Conservation (phyloP, 176 grass and related monocot species). For the Aegilops tauschii region DNA sequence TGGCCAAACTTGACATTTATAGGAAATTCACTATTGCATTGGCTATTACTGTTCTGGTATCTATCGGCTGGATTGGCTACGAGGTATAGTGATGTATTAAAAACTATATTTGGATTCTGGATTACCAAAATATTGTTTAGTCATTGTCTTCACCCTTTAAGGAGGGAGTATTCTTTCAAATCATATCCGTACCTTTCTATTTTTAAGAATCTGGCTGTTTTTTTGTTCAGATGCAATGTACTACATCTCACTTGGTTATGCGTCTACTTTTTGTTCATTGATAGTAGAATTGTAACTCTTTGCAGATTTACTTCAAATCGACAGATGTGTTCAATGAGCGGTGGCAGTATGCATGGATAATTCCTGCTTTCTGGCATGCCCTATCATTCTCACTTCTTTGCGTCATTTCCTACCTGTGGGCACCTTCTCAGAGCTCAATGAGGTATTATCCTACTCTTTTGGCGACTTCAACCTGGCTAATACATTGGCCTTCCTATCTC, state of each 20-base stretch:
- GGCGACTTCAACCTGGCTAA: slow-evolving; percentile 13
- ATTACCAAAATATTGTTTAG: slow-evolving; percentile 12
- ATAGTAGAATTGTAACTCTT: slow-evolving; percentile 21
- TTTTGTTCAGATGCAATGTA: neutral
- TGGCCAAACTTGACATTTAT: slow-evolving; percentile 94
- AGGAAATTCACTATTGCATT: slow-evolving; percentile 95
- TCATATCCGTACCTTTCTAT: neutral
- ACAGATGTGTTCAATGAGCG: slow-evolving; percentile 92
- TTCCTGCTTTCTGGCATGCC: slow-evolving; percentile 98
- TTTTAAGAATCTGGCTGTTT: slow-evolving; percentile 16
- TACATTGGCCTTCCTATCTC: slow-evolving; percentile 16
- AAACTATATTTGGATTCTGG: neutral
- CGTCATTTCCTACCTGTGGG: slow-evolving; percentile 89
- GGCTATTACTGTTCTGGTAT: slow-evolving; percentile 73
- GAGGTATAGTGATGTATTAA: slow-evolving; percentile 61
- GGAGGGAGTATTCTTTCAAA: neutral
- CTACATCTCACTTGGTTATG: slow-evolving; percentile 9
- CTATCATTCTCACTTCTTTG: slow-evolving; percentile 95
- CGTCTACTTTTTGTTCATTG: neutral
- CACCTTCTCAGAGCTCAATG: slow-evolving; percentile 89
- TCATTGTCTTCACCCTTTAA: neutral
- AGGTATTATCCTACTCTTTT: slow-evolving; percentile 48
- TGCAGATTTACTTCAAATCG: slow-evolving; percentile 97
- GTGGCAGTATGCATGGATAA: slow-evolving; percentile 95
- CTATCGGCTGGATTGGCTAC: slow-evolving; percentile 87